Percentiles rank a stretch among this genome's conserved stretches.
Conservation (phyloP, 345 rosid species). For the Brassica cretica region DNA sequence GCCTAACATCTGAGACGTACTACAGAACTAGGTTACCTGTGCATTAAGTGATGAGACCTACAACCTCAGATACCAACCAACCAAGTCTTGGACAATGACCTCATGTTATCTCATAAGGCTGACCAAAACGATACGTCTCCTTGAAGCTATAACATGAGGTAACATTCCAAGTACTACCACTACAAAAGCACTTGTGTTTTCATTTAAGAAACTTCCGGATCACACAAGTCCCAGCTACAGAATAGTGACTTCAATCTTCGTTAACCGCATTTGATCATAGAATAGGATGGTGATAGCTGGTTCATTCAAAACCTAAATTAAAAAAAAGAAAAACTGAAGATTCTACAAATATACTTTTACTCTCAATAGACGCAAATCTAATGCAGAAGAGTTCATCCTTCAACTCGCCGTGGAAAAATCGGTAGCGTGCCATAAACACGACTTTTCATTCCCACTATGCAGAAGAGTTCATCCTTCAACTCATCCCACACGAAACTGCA, state of each 20-base stretch:
- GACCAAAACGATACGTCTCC: conserved; percentile 1
- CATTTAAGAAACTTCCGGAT: not conserved
- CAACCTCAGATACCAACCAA: no score
- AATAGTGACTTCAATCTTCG: not conserved
- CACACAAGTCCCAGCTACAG: not conserved
- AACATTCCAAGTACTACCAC: not conserved
- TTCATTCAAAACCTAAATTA: not conserved
- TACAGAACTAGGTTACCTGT: not conserved
- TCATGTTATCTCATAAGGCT: not conserved
- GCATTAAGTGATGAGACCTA: no score
- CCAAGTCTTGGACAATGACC: no score
- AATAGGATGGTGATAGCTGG: no score
- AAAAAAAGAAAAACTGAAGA: not conserved
- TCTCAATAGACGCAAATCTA: conserved; percentile 64
- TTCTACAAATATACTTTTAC: conserved; percentile 45
- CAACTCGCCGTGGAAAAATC: conserved; percentile 70
- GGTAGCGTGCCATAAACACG: conserved; percentile 71
- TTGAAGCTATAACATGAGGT: not conserved
- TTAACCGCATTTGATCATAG: not conserved
- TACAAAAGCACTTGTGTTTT: conserved; percentile 7
- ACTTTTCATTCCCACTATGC: conserved; percentile 72
- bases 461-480: conserved; percentile 42
- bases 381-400: conserved; percentile 82
- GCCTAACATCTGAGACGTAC: not conserved
- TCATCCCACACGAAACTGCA: conserved; percentile 54